Base-by-base conservation (phyloP, 352 stramenopile genomes). In the Phytopythium litorale region DNA sequence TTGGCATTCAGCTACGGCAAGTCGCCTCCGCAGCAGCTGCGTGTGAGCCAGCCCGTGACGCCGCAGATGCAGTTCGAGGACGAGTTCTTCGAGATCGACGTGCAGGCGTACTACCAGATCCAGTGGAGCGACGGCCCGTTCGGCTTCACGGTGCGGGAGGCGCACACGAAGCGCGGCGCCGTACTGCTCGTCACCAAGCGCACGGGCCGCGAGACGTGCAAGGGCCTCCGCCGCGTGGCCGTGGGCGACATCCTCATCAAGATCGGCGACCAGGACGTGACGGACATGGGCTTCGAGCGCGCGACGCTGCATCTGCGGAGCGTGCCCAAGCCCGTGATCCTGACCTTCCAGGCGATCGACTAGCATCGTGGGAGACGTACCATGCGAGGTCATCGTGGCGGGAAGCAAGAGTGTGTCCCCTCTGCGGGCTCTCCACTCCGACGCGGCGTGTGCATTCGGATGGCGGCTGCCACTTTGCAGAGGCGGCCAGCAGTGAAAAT, bases 91-190 rank as follows among this genome's bases (percentile, higher is more conserved):
- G 71, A 71, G 52, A 76, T 92, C 45, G 81, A 94, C 46, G 68
- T 79, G 57, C 71, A 76, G 19, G 81, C 81, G 45, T 91, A 89
- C 68, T 94, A 91, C 61, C 73, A 83, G 56, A 81, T 94, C 56
- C 74, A 88, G 67, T 94, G 85, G 85, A 89, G 75, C 18, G 83
- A 92, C 40, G 85, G 85, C 21, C 81, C 85, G 23, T 94, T 94
- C 54, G 85, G 85, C 15, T 84, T 88, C 52, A 94, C 80, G 0
- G 83, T 94, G 25, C 83, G 84, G n/a, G 85, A 92, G 62, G 81
- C 80, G 6, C 72, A 82, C 55, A 90, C 83, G 16, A 79, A 86
- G 32, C 72, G 75, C 16, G 85, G 85, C 4, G 65, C 85, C 3
- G 78, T 92, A 32, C 76, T 91, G 55, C 72, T 94, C 25, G 80